Base-by-base conservation (phyloP, 2,329 filamentous ascomycete genomes). In the Botryotinia calthae region DNA sequence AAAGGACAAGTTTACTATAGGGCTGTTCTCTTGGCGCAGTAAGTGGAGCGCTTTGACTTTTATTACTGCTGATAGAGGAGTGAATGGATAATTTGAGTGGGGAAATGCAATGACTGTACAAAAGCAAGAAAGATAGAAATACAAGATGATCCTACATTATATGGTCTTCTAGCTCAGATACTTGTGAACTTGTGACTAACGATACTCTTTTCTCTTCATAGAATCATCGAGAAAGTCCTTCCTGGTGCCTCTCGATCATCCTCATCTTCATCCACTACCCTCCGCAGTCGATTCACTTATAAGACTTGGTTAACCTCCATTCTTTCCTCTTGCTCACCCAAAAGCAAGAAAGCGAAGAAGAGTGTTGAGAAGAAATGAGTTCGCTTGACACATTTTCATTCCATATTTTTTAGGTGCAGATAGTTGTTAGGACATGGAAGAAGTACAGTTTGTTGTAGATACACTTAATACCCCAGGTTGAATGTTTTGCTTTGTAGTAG, bases 1-100 rank as follows among this genome's bases (percentile, higher is more conserved):
- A 81, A 81, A 0, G 88, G 87, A 2, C 87, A 87, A 81, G 85
- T 85, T 40, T 82, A 84, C 44, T 87, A 86, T 76, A 79, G 85
- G 67, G 86, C 84, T 71, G 84, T 85, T 10, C 62, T 79, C 48
- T 48, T 73, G 28, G 66, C 72, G 62, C 70, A 72, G 62, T 72
- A 72, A 67, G 62, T 72, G 70, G 34, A 48, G 59, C 22, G n/a
- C 31, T 48, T 56, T 34, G 37, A 28, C 51, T 44, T 67, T 66
- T 71, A 37, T 31, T n/a, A 31, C 48, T 16, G 37, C 48, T 31
- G 70, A 54, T 25, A 48, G 42, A 28, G 28, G 40, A 25, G 28
- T 63, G 61, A 14, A 37, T 54, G 48, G 25, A 28, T 56, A 40
- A 48, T 40, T 69, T 51, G 20, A 31, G 34, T 31, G 42, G n/a